Percentiles rank a stretch among this genome's conserved stretches.
These are phyloP conservation scores for Funneliformis mosseae DNA, from an alignment of 192 early-diverging fungal genomes.

Conservation along the genomic window DNA sequence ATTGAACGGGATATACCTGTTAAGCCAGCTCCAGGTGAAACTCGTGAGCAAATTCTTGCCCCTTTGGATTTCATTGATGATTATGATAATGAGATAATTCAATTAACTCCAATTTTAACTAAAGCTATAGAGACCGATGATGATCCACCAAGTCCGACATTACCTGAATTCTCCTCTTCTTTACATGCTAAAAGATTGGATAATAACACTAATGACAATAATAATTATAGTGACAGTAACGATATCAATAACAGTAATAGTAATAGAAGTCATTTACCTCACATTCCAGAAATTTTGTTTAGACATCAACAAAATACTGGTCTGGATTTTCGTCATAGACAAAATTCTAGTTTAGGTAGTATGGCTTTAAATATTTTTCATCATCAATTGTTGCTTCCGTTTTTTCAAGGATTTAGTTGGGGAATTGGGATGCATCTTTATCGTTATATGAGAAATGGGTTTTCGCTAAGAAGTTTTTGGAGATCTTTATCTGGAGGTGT, in stretches of 20 bases:
- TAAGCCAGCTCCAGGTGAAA: neutral
- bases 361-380: neutral
- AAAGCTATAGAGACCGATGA: neutral
- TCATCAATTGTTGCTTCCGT: conserved; percentile 16
- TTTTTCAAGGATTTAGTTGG: conserved; percentile 28
- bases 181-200: too few relatives aligned
- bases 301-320: neutral
- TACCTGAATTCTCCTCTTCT: neutral
- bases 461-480: conserved; percentile 1
- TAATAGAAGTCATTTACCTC: neutral
- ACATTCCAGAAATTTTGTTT: conserved; percentile 8
- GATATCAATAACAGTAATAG: neutral
- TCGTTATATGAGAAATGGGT: conserved; percentile 26
- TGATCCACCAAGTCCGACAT: conserved; percentile 7
- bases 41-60: neutral
- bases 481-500: neutral
- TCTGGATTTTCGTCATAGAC: neutral
- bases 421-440: conserved; percentile 23
- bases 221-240: neutral
- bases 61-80: neutral
- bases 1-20: neutral
- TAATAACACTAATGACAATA: neutral
- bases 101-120: neutral
- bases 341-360: neutral
- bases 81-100: neutral